Evolutionary conservation across 2,329 filamentous ascomycete genomes (phyloP).

Genomic region (Diaporthe capsici): DNA sequence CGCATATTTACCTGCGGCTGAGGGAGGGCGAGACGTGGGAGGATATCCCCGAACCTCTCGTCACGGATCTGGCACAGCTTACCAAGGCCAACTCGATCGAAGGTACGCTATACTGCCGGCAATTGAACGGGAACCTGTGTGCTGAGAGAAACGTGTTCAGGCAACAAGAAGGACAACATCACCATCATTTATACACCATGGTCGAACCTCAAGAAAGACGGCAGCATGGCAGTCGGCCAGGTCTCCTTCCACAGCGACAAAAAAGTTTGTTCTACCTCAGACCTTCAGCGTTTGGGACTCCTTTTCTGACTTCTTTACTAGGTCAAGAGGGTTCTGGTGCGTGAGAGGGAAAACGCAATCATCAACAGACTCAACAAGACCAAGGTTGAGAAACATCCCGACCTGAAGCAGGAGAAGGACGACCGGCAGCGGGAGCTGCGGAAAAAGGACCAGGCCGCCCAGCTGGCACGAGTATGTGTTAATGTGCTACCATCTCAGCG

Average conservation of each 20-base stretch:
- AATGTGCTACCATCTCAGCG: background rate
- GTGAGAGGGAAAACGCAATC: constrained; percentile 86
- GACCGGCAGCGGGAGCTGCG: constrained; percentile 80
- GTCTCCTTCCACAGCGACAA: constrained; percentile 94
- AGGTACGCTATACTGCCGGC: constrained; percentile 64
- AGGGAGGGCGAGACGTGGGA: constrained; percentile 87
- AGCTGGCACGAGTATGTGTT: constrained; percentile 71
- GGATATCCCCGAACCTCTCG: constrained; percentile 77
- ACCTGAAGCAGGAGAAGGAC: constrained; percentile 86
- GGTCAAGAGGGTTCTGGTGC: constrained; percentile 86
- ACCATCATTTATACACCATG: constrained; percentile 98
- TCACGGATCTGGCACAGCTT: constrained; percentile 93
- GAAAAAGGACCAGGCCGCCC: constrained; percentile 76
- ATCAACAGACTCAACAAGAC: constrained; percentile 99
- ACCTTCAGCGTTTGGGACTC: background rate
- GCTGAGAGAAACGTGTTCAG: constrained; percentile 56
- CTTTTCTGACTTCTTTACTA: constrained; percentile 47
- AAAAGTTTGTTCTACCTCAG: constrained; percentile 59
- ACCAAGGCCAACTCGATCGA: constrained; percentile 99
- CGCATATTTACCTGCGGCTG: constrained; percentile 94
- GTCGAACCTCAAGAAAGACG: constrained; percentile 94
- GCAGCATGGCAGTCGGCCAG: constrained; percentile 94
- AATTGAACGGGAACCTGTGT: background rate
- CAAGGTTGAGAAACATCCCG: constrained; percentile 87
- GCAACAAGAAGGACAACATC: constrained; percentile 99